A percentile compares a stretch with the other conserved stretches of the same genome.
These are phyloP conservation scores for Claviceps purpurea DNA, from an alignment of 2,329 filamentous ascomycete species.

Conservation along the genomic window DNA sequence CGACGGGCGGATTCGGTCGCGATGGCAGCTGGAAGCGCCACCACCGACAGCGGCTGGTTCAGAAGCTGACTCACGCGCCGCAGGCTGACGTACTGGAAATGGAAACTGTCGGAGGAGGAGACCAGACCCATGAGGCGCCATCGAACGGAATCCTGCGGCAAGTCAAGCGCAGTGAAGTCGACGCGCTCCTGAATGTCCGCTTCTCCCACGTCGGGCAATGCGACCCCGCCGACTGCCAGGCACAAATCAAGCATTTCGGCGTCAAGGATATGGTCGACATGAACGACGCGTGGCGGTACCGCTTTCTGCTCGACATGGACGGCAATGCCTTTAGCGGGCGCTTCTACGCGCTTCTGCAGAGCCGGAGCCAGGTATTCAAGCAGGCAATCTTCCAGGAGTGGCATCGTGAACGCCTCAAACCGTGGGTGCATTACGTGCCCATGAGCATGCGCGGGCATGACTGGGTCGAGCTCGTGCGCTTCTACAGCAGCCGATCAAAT, in stretches of 20 bases:
- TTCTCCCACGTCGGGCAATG: conserved; percentile 91
- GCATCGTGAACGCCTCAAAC: conserved; percentile 84
- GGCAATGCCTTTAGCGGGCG: conserved; percentile 92
- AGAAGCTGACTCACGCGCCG: conserved; percentile 46
- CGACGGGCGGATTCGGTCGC: conserved; percentile 84
- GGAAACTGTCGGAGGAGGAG: too few species aligned
- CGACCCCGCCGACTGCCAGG: conserved; percentile 76
- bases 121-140: too few species aligned
- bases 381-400: conserved; percentile 87
- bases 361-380: conserved; percentile 76
- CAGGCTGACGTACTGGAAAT: conserved; percentile 65
- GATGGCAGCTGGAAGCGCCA: conserved; percentile 85
- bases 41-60: conserved; percentile 78
- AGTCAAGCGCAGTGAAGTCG: conserved; percentile 53
- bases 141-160: conserved; percentile 47
- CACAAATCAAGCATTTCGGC: conserved; percentile 59
- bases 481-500: conserved; percentile 29
- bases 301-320: conserved; percentile 85
- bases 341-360: conserved; percentile 82
- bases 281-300: conserved; percentile 72
- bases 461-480: conserved; percentile 72
- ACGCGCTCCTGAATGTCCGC: conserved; percentile 65
- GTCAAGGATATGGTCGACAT: conserved; percentile 80
- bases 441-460: conserved; percentile 73
- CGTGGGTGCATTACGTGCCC: conserved; percentile 90